A percentile compares a stretch with the other conserved stretches of the same genome.
Conservation (phyloP, 108 stramenopile species). For the Epithemia pelagica region DNA sequence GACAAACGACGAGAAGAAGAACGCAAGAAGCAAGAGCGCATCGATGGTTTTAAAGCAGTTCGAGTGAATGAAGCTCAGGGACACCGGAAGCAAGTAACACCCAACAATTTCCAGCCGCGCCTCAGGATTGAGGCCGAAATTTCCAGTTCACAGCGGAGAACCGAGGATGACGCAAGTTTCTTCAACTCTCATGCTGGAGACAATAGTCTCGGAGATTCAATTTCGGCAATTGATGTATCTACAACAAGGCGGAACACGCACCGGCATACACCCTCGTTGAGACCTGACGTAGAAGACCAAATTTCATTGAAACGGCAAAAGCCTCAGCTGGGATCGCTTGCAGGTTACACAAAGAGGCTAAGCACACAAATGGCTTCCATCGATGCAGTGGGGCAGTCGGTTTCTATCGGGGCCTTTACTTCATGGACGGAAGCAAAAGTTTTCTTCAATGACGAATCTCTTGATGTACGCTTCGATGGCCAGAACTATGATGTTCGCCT, state of each 20-base stretch:
- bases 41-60: constrained; percentile 11
- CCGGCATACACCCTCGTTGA: neutral
- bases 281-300: neutral
- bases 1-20: constrained; percentile 10
- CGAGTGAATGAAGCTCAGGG: neutral
- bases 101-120: neutral
- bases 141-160: neutral
- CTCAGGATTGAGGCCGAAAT: neutral
- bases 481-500: neutral
- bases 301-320: neutral
- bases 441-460: constrained; percentile 3
- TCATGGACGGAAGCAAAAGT: constrained; percentile 1
- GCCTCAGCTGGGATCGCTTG: neutral
- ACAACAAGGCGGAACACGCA: neutral
- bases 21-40: constrained; percentile 8
- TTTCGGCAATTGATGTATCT: neutral
- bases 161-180: neutral
- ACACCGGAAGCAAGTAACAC: neutral
- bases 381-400: neutral
- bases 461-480: neutral
- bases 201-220: neutral
- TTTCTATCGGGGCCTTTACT: neutral
- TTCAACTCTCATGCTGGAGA: neutral
- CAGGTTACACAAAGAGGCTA: neutral
- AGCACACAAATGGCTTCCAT: neutral